Base-by-base conservation (phyloP, 179 eudicot genomes). In the Spergularia azorica region DNA sequence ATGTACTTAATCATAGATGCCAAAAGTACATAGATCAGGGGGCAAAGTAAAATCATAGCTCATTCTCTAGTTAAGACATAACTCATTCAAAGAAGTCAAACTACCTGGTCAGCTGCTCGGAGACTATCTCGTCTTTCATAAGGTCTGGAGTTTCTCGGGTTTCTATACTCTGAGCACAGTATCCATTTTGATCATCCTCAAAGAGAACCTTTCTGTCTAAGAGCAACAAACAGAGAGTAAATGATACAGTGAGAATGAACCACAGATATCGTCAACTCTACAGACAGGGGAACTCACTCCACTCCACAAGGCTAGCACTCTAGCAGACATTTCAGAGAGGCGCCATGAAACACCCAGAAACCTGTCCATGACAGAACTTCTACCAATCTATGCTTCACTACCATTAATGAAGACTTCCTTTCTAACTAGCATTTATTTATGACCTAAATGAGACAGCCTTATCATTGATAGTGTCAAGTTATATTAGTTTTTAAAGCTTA, bases 101-200 rank as follows among this genome's bases (percentile, higher is more conserved):
- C 59, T 83, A 95, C 99, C 99, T 90, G 77, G 99, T 95, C 66
- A 95, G 93, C 73, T 95, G 97, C 83, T 95, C 97, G 55, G 97
- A 95, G 67, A 93, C 92, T 79, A 95, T 90, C 79, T 95, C 99
- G 82, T 95, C 99, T 68, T 78, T 79, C 26, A 89, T 68, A 70
- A 93, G 86, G 84, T 88, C 89, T 63, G 72, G 80, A 63, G 68
- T 55, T 74, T 66, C 83, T 71, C 78, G 26, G 79, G 81, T 76
- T 75, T 72, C 76, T 69, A 17, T 26, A 73, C 77, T 79, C 75
- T 74, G 77, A 56, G 36, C 50, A 71, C 48, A 54, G 58, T 73
- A 55, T 60, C 82, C 83, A 64, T 82, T 59, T 55, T 16, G 73
- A 54, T 54, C 83, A 77, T 65, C 67, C 61, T 76, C 80, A 6